A percentile compares a stretch with the other conserved stretches of the same genome.
These are phyloP conservation scores for Aspergillus sp. DNA, from an alignment of 2,329 filamentous ascomycete genomes.

Conservation along the genomic window DNA sequence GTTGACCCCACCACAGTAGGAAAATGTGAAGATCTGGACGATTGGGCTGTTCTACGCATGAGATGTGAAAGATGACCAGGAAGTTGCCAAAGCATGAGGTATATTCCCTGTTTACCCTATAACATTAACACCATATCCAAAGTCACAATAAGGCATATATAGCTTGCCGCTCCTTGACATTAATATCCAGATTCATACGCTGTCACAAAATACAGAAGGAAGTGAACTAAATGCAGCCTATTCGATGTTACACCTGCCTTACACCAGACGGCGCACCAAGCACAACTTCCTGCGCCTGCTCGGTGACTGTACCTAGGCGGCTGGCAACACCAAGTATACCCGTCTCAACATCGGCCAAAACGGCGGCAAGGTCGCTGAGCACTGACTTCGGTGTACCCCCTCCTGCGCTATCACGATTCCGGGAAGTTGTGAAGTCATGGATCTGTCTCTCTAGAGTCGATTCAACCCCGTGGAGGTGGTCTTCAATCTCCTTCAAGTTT, in stretches of 20 bases:
- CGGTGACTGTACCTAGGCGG: slow-evolving; percentile 59
- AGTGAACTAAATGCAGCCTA: slow-evolving; percentile 4
- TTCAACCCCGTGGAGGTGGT: slow-evolving; percentile 65
- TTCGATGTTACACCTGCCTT: slow-evolving; percentile 25
- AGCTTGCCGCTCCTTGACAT: not conserved
- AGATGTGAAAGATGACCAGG: not conserved
- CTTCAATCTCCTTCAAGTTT: slow-evolving; percentile 64
- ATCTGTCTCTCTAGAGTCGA: slow-evolving; percentile 60
- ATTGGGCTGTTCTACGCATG: not conserved
- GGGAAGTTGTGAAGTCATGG: slow-evolving; percentile 51
- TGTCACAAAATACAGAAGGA: slow-evolving; percentile 13
- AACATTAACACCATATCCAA: slow-evolving; percentile 3
- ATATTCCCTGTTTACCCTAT: not conserved
- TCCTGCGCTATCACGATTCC: slow-evolving; percentile 39
- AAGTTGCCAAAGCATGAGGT: not conserved
- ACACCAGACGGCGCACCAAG: slow-evolving; percentile 41
- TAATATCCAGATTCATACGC: slow-evolving; percentile 4
- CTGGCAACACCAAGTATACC: slow-evolving; percentile 64
- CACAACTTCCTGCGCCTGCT: slow-evolving; percentile 60
- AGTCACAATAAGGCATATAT: not conserved
- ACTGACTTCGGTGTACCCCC: slow-evolving; percentile 46
- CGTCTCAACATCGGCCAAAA: slow-evolving; percentile 65
- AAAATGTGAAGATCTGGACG: not conserved
- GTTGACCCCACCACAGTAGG: not conserved
- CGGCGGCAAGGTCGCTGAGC: slow-evolving; percentile 53